Evolutionary conservation across 2,329 filamentous ascomycete genomes (phyloP).

Genomic region (Colletotrichum simmondsii): DNA sequence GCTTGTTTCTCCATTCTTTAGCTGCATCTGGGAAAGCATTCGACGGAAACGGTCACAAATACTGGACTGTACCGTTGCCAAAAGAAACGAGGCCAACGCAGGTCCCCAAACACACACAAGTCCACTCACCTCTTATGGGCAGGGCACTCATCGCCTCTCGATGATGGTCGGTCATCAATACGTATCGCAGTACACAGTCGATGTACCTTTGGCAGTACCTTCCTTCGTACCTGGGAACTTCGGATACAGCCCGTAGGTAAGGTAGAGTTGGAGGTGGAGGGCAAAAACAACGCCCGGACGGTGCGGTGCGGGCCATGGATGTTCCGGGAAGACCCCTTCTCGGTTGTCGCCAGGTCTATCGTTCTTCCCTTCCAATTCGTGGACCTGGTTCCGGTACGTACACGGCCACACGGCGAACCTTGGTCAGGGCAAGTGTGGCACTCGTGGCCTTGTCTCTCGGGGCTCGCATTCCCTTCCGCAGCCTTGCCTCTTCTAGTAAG

Average conservation of each 20-base stretch:
- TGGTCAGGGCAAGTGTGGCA: neutral
- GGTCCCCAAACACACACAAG: neutral
- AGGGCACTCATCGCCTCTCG: neutral
- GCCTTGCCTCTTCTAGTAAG: neutral
- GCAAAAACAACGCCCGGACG: neutral
- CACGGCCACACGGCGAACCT: neutral
- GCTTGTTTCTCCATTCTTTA: neutral
- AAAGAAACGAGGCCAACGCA: neutral
- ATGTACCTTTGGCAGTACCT: neutral
- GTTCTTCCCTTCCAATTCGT: neutral
- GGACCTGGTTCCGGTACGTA: neutral
- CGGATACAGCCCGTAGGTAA: neutral
- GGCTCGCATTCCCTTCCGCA: neutral
- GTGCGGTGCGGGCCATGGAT: slow-evolving; percentile 14
- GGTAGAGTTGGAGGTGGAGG: neutral
- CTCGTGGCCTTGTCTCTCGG: neutral
- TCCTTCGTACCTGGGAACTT: neutral
- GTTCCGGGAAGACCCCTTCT: slow-evolving; percentile 18
- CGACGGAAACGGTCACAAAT: neutral
- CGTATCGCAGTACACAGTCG: neutral
- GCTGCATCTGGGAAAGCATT: neutral
- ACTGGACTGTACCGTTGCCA: neutral
- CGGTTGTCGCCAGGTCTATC: neutral
- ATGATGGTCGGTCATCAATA: neutral
- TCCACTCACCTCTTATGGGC: neutral